Evolutionary conservation across 2,329 filamentous ascomycete species (phyloP).

Genomic region (Fonsecaea pedrosoi): DNA sequence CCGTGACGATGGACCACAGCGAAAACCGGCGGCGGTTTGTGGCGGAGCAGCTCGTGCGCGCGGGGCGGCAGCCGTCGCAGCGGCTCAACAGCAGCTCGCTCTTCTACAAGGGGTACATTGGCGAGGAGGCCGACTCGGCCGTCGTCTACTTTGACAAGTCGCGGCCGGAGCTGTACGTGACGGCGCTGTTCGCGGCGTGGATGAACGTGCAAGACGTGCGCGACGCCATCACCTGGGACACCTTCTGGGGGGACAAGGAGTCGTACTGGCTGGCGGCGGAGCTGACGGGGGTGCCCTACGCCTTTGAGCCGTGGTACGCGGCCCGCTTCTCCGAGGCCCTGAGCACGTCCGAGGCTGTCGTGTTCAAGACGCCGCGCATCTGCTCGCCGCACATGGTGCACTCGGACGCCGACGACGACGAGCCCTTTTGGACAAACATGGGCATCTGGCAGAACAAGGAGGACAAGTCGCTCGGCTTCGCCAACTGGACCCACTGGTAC

Average conservation of each 20-base stretch:
- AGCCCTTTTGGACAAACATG: slow-evolving; percentile 23
- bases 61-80: slow-evolving; percentile 43
- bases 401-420: neutral
- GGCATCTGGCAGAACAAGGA: slow-evolving; percentile 18
- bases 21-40: neutral
- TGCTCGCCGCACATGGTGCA: slow-evolving; percentile 18
- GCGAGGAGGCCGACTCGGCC: slow-evolving; percentile 55
- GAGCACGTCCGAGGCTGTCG: neutral
- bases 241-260: slow-evolving; percentile 57
- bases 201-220: slow-evolving; percentile 53
- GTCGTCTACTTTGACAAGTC: slow-evolving; percentile 53
- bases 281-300: slow-evolving; percentile 48
- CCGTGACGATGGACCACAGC: slow-evolving; percentile 10
- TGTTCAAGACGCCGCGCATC: slow-evolving; percentile 8
- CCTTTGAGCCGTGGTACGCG: slow-evolving; percentile 45
- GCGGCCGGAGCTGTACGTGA: slow-evolving; percentile 48
- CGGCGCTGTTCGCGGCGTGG: slow-evolving; percentile 53
- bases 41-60: slow-evolving; percentile 40
- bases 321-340: slow-evolving; percentile 16
- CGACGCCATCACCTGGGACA: slow-evolving; percentile 50
- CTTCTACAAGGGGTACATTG: slow-evolving; percentile 51
- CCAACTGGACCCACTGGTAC: slow-evolving; percentile 22
- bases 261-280: slow-evolving; percentile 57
- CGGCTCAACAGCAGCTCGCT: slow-evolving; percentile 45
- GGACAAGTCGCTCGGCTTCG: slow-evolving; percentile 11